These are phyloP conservation scores for Geranium rotundifolium DNA, from an alignment of 345 rosid species.

Conservation along the genomic window DNA sequence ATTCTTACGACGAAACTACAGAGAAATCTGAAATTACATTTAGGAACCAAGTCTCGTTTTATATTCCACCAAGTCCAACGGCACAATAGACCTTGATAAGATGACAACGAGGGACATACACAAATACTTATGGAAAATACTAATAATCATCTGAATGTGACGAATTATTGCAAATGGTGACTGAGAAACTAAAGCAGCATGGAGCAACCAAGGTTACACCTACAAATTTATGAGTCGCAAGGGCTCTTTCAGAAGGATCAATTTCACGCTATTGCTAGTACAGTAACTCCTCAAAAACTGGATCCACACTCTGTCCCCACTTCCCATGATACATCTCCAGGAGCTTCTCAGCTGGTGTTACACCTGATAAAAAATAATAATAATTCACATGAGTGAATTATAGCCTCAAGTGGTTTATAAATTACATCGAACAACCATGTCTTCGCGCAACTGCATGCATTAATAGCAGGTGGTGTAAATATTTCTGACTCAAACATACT, in stretches of 20 bases:
- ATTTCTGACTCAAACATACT: no score
- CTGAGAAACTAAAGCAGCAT: background rate
- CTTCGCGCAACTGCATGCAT: no score
- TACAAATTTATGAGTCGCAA: background rate
- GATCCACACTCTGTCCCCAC: slow-evolving; percentile 16
- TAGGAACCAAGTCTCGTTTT: background rate
- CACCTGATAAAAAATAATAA: slow-evolving; percentile 5
- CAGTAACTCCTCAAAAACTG: slow-evolving; percentile 15
- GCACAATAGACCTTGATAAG: background rate
- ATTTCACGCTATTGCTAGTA: slow-evolving; percentile 4
- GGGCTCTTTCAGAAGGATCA: background rate
- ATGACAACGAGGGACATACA: background rate
- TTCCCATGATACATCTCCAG: slow-evolving; percentile 15
- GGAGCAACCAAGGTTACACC: background rate
- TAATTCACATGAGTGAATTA: no score
- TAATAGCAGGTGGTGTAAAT: no score
- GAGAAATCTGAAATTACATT: no score
- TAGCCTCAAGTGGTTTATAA: background rate
- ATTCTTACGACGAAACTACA: no score
- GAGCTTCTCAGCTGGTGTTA: slow-evolving; percentile 18
- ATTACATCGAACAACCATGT: no score
- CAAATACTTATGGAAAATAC: background rate
- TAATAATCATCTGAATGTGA: background rate
- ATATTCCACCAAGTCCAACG: background rate
- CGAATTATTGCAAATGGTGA: background rate